Evolutionary conservation across 1,139 yeast genomes (phyloP).

Genomic region (Kodamaea ohmeri): DNA sequence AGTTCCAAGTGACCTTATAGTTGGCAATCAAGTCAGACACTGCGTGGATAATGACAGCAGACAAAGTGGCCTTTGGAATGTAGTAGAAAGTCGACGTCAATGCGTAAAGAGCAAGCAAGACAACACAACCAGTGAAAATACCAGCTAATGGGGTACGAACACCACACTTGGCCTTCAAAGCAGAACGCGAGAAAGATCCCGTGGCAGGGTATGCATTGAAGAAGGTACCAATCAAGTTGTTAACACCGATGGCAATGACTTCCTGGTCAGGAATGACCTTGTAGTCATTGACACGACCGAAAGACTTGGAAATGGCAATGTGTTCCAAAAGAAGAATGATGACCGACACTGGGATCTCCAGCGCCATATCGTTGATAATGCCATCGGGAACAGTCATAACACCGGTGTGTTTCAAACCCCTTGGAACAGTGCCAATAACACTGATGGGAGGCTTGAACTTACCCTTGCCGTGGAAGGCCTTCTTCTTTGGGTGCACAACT

Average conservation of each 20-base stretch:
- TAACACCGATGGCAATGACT: slow-evolving; percentile 88
- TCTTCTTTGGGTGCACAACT: slow-evolving; percentile 34
- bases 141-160: slow-evolving; percentile 95
- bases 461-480: slow-evolving; percentile 37
- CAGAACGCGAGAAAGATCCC: slow-evolving; percentile 93
- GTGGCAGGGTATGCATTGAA: slow-evolving; percentile 95
- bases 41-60: slow-evolving; percentile 93
- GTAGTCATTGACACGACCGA: slow-evolving; percentile 89
- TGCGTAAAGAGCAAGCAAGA: slow-evolving; percentile 78
- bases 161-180: slow-evolving; percentile 91
- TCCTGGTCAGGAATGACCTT: slow-evolving; percentile 92
- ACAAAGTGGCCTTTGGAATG: slow-evolving; percentile 84
- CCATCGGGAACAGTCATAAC: slow-evolving; percentile 66
- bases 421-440: slow-evolving; percentile 74
- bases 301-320: slow-evolving; percentile 89
- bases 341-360: slow-evolving; percentile 81
- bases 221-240: slow-evolving; percentile 86
- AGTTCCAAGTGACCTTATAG: slow-evolving; percentile 66
- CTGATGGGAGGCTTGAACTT: slow-evolving; percentile 48
- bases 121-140: slow-evolving; percentile 85
- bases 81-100: slow-evolving; percentile 80
- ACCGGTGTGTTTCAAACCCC: slow-evolving; percentile 78
- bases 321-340: slow-evolving; percentile 85
- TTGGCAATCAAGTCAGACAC: slow-evolving; percentile 82
- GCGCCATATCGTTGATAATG: slow-evolving; percentile 57